Percentiles rank a stretch among this genome's conserved stretches.
Evolutionary conservation across 768 basidiomycete species (phyloP).

Genomic region (Mycena galopus): DNA sequence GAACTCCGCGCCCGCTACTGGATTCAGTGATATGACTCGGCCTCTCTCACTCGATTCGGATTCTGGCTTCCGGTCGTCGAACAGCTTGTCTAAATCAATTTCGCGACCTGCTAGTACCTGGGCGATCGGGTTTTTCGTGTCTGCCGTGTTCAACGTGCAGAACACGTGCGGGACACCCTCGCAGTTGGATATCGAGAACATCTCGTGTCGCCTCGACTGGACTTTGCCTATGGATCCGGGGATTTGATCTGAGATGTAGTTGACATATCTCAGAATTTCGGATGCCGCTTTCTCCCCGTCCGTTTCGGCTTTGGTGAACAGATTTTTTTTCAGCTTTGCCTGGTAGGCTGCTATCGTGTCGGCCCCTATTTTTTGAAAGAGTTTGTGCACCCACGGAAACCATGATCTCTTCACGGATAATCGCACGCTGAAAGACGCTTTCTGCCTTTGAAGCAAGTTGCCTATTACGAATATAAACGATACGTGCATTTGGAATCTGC

Average conservation of each 20-base stretch:
- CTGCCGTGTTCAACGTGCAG: background rate
- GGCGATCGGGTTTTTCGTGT: background rate
- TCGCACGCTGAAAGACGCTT: background rate
- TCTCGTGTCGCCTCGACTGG: background rate
- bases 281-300: background rate
- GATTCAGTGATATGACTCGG: background rate
- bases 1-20: background rate
- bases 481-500: background rate
- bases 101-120: too few species aligned
- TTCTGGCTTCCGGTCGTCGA: background rate
- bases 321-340: background rate
- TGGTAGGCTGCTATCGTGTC: background rate
- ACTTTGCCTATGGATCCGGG: background rate
- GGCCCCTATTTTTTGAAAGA: background rate
- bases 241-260: background rate
- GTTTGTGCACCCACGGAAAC: background rate
- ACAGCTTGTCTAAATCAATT: background rate
- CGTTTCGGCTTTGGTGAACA: background rate
- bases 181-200: background rate
- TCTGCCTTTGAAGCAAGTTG: background rate
- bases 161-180: background rate
- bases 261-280: background rate
- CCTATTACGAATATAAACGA: too few species aligned
- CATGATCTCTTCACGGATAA: background rate
- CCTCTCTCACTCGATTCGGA: background rate